Conservation (phyloP, 441 rosid genomes). For the Pelargonium citronellum region DNA sequence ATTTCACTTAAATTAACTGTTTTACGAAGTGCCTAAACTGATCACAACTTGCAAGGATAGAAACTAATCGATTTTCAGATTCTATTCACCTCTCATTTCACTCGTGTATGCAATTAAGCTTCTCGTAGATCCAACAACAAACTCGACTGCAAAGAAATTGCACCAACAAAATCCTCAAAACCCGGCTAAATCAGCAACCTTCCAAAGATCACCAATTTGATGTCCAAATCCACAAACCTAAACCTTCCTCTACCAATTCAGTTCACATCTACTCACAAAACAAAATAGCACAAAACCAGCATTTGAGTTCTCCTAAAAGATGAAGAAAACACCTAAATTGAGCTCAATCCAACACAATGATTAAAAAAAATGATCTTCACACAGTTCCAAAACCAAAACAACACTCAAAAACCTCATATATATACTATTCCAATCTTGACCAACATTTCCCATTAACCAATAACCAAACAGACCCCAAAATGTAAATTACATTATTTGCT, state of each 20-base stretch:
- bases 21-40: too few relatives aligned
- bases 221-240: not conserved
- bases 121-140: not conserved
- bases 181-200: too few relatives aligned
- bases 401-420: not conserved
- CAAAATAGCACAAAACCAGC: not conserved
- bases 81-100: too few relatives aligned
- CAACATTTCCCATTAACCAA: too few relatives aligned
- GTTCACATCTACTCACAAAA: not conserved
- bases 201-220: not conserved
- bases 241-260: not conserved
- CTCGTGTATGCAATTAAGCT: too few relatives aligned
- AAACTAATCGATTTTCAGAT: too few relatives aligned
- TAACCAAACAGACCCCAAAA: too few relatives aligned
- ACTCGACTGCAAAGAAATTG: not conserved
- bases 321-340: not conserved
- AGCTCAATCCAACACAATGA: not conserved
- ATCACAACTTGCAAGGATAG: too few relatives aligned
- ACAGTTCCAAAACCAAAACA: not conserved
- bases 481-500: too few relatives aligned
- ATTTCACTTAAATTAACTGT: too few relatives aligned
- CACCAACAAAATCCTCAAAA: not conserved
- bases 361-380: too few relatives aligned
- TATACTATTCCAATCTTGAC: too few relatives aligned
- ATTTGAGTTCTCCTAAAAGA: not conserved